Percentiles rank a stretch among this genome's conserved stretches.
phyloP scores from a whole-genome alignment of 345 rosid genomes.

The Balakata baccata region DNA sequence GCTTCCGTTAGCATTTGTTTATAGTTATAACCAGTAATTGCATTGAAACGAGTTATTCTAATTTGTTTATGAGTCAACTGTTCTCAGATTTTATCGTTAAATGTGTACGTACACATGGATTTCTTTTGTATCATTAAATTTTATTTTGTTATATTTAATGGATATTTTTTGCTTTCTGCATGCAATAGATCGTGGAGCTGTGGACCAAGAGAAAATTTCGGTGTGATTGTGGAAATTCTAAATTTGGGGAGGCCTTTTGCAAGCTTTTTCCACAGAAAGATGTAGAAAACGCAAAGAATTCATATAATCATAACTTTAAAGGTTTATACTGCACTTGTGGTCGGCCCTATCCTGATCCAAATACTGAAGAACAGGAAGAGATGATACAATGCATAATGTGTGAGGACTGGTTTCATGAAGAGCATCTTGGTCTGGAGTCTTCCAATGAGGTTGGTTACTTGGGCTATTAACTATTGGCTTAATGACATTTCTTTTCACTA shows the following conservation, averaged over 20 bases:
- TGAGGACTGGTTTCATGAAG: constrained; percentile 99
- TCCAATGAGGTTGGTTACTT: constrained; percentile 51
- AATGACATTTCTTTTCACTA: neutral
- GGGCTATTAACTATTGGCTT: constrained; percentile 3
- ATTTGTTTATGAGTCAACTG: neutral
- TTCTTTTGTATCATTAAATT: neutral
- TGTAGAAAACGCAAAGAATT: constrained; percentile 65
- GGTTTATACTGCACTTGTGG: constrained; percentile 84
- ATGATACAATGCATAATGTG: constrained; percentile 97
- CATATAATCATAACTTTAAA: constrained; percentile 87
- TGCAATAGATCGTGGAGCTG: constrained; percentile 67
- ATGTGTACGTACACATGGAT: neutral
- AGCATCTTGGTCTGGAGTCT: constrained; percentile 66
- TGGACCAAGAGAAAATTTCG: constrained; percentile 94
- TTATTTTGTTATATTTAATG: neutral
- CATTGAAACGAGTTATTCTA: neutral
- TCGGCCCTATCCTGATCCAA: constrained; percentile 87
- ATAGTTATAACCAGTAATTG: neutral
- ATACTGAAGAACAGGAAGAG: constrained; percentile 81
- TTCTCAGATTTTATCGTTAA: neutral
- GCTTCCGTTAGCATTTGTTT: neutral
- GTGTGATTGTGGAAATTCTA: constrained; percentile 97
- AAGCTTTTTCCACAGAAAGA: constrained; percentile 77
- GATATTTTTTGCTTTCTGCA: constrained; percentile 3
- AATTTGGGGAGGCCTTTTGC: constrained; percentile 72